Percentiles rank a stretch among this genome's conserved stretches.
Conservation (phyloP, 176 grass and related monocot genomes). For the Microstegium vimineum region DNA sequence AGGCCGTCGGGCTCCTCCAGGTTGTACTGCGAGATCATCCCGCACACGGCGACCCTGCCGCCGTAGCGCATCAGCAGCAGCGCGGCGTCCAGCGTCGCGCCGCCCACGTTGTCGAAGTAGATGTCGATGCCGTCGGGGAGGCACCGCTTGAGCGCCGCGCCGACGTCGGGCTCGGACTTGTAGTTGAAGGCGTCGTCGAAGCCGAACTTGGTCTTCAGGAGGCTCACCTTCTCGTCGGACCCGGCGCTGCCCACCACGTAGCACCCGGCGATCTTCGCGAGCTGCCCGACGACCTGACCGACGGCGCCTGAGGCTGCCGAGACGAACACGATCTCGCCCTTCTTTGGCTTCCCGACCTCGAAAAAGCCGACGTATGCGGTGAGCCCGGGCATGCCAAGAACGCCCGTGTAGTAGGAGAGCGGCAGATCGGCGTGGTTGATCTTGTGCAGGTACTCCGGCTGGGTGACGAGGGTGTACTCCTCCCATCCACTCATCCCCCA, state of each 20-base stretch:
- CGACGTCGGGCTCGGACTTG: slow-evolving; percentile 32
- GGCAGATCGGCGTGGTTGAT: slow-evolving; percentile 27
- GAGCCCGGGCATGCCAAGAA: slow-evolving; percentile 36
- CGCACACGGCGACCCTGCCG: slow-evolving; percentile 41
- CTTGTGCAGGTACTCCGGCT: not conserved
- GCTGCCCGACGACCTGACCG: slow-evolving; percentile 52
- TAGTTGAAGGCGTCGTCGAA: slow-evolving; percentile 67
- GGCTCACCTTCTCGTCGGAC: slow-evolving; percentile 47
- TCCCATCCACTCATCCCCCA: slow-evolving; percentile 33
- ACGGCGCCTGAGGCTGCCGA: slow-evolving; percentile 54
- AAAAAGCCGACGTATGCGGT: slow-evolving; percentile 43
- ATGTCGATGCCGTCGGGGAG: slow-evolving; percentile 59
- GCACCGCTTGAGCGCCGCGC: slow-evolving; percentile 30
- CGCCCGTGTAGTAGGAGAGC: slow-evolving; percentile 34
- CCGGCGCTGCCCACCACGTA: slow-evolving; percentile 57
- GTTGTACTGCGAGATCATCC: slow-evolving; percentile 69
- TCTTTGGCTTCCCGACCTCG: slow-evolving; percentile 35
- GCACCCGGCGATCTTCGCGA: slow-evolving; percentile 55
- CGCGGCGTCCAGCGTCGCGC: slow-evolving; percentile 36
- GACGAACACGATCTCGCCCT: slow-evolving; percentile 45
- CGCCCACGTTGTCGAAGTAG: slow-evolving; percentile 29
- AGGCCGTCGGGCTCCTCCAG: slow-evolving; percentile 26
- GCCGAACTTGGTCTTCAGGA: slow-evolving; percentile 45
- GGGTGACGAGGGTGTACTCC: slow-evolving; percentile 33
- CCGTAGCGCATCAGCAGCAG: slow-evolving; percentile 25